Conservation (phyloP, 2,329 filamentous ascomycete species). For the Diatrype stigma region DNA sequence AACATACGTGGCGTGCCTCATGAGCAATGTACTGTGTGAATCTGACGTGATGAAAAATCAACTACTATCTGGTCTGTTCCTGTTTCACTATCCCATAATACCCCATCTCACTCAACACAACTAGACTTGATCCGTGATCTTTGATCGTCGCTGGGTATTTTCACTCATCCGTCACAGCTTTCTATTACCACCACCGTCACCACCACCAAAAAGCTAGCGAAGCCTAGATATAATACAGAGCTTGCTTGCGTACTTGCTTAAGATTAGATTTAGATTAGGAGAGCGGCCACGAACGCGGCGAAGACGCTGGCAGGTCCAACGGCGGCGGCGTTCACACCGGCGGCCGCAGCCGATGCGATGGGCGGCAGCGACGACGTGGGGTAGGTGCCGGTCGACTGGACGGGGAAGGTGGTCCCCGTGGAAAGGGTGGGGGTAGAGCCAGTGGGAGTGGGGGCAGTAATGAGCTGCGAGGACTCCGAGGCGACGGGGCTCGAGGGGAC, state of each 20-base stretch:
- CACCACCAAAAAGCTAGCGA: too few relatives aligned
- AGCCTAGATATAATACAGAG: too few relatives aligned
- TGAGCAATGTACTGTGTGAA: background rate
- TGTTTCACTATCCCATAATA: too few relatives aligned
- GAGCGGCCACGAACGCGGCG: background rate
- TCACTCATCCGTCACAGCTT: too few relatives aligned
- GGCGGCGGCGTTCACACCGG: background rate
- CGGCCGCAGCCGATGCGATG: background rate
- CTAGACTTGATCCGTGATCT: too few relatives aligned
- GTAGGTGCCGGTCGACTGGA: background rate
- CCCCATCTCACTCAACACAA: too few relatives aligned
- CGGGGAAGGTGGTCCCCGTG: background rate
- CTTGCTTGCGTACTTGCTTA: too few relatives aligned
- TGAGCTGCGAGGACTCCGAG: background rate
- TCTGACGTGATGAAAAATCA: background rate
- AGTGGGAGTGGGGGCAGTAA: background rate
- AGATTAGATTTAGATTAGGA: background rate
- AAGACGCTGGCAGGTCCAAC: background rate
- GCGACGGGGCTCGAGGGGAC: too few relatives aligned
- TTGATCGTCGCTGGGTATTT: too few relatives aligned
- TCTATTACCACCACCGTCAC: too few relatives aligned
- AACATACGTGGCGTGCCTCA: background rate
- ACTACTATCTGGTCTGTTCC: too few relatives aligned
- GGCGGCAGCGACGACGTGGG: background rate
- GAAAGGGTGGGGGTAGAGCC: background rate